Base-by-base conservation (phyloP, 2,329 filamentous ascomycete genomes). In the Fusarium algeriense region DNA sequence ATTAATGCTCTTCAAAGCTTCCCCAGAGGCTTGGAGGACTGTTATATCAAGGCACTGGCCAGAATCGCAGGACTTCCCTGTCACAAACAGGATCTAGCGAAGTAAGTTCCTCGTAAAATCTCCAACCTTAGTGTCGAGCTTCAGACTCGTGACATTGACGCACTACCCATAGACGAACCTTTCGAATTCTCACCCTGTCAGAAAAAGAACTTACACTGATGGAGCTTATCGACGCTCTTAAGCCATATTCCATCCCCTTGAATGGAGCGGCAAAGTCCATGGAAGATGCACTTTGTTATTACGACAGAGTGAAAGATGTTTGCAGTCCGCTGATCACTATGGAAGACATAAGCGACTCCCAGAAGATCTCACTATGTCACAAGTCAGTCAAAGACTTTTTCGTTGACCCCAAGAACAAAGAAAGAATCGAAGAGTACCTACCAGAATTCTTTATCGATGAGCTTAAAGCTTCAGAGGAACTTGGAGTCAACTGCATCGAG, bases 381-480 rank as follows among this genome's bases (percentile, higher is more conserved):
- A 35, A 52, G 17, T 37, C 48, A 52, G 48, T 52, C 13, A 52
- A 38, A 23, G 34, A 52, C 23, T 52, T 52, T n/a, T 52, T 52
- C 8, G 11, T 52, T 6, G 48, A 52, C 12, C 34, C 48, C 3
- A 28, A 52, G 9, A 52, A 52, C 17, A 52, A 52, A 17, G 19
- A 37, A 0, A 28, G 7, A 9, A 28, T 38, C 3, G 48, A 38
- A n/a, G 23, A 35, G 23, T 35, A 38, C 23, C 17, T 52, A 3
- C 32, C 32, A 2, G 48, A 15, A 8, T 52, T 37, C 20, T 52
- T 52, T 2, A 52, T 52, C 3, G 48, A 52, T 2, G 48, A 52
- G 32, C 7, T 2, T 2, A 52, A 37, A 15, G 48, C 48, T 0
- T 15, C 23, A 9, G 48, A 38, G 17, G 48, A 52, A 19, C 23